phyloP scores from a whole-genome alignment of 2,329 filamentous ascomycete species.

The Aspergillus sp. region DNA sequence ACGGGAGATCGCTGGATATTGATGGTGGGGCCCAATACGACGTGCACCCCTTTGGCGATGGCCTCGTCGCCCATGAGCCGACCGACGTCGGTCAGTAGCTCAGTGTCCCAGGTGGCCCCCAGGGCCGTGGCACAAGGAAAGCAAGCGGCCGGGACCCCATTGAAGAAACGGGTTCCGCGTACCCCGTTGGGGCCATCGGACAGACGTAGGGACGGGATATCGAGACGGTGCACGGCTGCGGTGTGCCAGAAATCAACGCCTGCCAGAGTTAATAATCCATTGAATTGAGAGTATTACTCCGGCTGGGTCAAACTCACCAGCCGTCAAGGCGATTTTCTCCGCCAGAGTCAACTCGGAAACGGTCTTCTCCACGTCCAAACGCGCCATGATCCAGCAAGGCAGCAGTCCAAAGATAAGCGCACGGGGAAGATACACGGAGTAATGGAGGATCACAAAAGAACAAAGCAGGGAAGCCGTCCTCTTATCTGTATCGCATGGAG shows the following conservation, averaged over 20 bases:
- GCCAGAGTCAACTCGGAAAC: conserved; percentile 46
- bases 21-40: conserved; percentile 68
- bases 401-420: not conserved
- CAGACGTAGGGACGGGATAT: conserved; percentile 57
- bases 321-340: conserved; percentile 47
- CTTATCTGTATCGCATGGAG: not conserved
- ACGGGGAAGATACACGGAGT: not conserved
- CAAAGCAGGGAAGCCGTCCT: not conserved
- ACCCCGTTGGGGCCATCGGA: conserved; percentile 65
- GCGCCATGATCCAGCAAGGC: conserved; percentile 18
- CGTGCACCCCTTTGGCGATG: conserved; percentile 63
- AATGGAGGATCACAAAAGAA: not conserved
- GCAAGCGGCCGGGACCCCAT: conserved; percentile 61
- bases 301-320: conserved; percentile 16
- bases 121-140: conserved; percentile 73
- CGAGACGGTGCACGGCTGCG: conserved; percentile 53
- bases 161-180: conserved; percentile 60
- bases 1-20: conserved; percentile 76
- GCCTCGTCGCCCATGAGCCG: conserved; percentile 62
- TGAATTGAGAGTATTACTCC: conserved; percentile 3
- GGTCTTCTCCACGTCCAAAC: conserved; percentile 40
- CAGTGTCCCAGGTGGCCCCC: conserved; percentile 69
- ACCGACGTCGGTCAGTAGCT: conserved; percentile 61
- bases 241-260: conserved; percentile 61
- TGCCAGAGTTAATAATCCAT: conserved; percentile 7